Evolutionary conservation across 352 stramenopile genomes (phyloP).

Genomic region (Pythium plurisporium): DNA sequence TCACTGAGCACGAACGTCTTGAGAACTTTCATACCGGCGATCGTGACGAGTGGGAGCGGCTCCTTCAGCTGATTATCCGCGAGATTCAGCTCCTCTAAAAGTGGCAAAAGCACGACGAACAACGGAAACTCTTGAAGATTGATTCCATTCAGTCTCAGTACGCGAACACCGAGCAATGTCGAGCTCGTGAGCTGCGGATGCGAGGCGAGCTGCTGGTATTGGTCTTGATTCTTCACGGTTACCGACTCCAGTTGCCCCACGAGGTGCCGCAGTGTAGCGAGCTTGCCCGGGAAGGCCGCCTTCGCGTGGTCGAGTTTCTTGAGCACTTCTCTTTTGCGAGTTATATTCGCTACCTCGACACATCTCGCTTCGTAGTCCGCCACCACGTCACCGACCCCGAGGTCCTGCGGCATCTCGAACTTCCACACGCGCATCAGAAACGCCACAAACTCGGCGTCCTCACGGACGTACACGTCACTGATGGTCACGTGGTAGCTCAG

Average conservation of each 20-base stretch:
- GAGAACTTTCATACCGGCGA: conserved; percentile 18
- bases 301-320: conserved; percentile 35
- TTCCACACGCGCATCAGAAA: conserved; percentile 61
- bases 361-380: conserved; percentile 27
- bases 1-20: conserved; percentile 30
- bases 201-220: neutral
- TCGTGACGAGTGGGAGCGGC: conserved; percentile 10
- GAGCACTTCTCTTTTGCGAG: conserved; percentile 27
- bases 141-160: conserved; percentile 19
- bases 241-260: conserved; percentile 1
- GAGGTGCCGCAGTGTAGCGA: conserved; percentile 1
- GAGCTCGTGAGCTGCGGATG: neutral
- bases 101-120: conserved; percentile 14
- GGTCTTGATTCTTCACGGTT: neutral
- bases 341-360: conserved; percentile 15
- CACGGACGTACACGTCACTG: conserved; percentile 39
- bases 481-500: conserved; percentile 40
- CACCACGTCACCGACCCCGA: conserved; percentile 18
- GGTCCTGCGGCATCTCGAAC: conserved; percentile 24
- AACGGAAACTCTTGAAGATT: conserved; percentile 21
- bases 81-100: conserved; percentile 32
- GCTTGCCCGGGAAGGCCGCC: conserved; percentile 1
- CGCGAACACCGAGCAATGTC: conserved; percentile 2
- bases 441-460: conserved; percentile 60
- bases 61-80: conserved; percentile 27